A percentile compares a stretch with the other conserved stretches of the same genome.
Evolutionary conservation across 2,329 filamentous ascomycete species (phyloP).

Genomic region (Phoma herbarum): DNA sequence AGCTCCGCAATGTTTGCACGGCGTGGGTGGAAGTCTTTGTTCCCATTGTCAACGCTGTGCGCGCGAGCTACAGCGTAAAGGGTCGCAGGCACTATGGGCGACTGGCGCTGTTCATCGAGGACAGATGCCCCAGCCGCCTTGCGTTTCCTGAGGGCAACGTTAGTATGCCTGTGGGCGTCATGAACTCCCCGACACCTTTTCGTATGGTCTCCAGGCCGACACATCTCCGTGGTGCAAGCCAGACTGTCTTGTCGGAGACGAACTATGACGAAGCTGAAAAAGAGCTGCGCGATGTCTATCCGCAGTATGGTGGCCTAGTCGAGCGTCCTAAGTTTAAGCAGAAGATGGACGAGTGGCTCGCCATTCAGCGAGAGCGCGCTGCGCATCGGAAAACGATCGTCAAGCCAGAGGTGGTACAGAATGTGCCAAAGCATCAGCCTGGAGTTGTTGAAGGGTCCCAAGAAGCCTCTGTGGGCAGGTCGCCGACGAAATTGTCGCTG

Average conservation of each 20-base stretch:
- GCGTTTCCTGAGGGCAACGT: slow-evolving; percentile 46
- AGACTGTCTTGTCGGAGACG: slow-evolving; percentile 26
- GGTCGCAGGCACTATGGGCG: slow-evolving; percentile 44
- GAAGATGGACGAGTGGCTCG: slow-evolving; percentile 41
- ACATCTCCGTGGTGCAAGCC: slow-evolving; percentile 1
- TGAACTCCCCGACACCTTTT: slow-evolving; percentile 34
- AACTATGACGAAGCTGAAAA: slow-evolving; percentile 40
- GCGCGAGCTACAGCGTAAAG: slow-evolving; percentile 37
- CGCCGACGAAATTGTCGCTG: not conserved
- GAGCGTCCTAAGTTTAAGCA: slow-evolving; percentile 44
- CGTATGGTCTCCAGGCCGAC: slow-evolving; percentile 31
- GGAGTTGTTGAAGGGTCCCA: slow-evolving; percentile 9
- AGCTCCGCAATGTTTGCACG: slow-evolving; percentile 36
- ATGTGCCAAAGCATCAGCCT: slow-evolving; percentile 16
- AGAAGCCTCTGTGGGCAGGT: slow-evolving; percentile 1
- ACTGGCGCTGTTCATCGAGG: slow-evolving; percentile 45
- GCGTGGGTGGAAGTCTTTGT: slow-evolving; percentile 44
- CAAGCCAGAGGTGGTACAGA: slow-evolving; percentile 18
- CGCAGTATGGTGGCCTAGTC: slow-evolving; percentile 43
- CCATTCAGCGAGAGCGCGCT: slow-evolving; percentile 33
- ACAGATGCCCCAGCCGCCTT: slow-evolving; percentile 36
- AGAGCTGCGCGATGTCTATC: slow-evolving; percentile 41
- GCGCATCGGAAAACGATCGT: slow-evolving; percentile 25
- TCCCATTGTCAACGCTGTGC: slow-evolving; percentile 44
- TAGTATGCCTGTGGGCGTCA: slow-evolving; percentile 13